Evolutionary conservation across 305 asterid species (phyloP).

Genomic region (Plantago coronopus): DNA sequence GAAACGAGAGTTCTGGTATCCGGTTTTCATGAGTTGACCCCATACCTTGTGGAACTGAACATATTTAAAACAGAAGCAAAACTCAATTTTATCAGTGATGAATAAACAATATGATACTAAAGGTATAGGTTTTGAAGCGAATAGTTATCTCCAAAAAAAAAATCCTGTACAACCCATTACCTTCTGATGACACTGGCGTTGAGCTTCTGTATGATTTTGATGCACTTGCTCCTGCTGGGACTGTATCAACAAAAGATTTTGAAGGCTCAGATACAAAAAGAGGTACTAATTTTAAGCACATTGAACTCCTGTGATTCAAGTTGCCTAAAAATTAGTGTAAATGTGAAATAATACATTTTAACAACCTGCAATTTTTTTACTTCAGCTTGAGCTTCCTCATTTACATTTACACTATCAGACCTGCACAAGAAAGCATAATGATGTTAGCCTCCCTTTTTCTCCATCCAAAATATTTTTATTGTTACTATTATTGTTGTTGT

Average conservation of each 20-base stretch:
- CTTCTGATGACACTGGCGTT: conserved; percentile 69
- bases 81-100: neutral
- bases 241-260: conserved; percentile 35
- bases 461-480: neutral
- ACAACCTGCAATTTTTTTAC: conserved; percentile 68
- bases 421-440: conserved; percentile 33
- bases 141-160: neutral
- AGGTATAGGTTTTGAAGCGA: neutral
- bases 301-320: neutral
- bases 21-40: conserved; percentile 99
- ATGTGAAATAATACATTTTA: conserved; percentile 5
- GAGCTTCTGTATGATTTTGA: conserved; percentile 63
- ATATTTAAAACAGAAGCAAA: conserved; percentile 15
- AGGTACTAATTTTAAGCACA: neutral
- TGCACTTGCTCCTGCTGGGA: conserved; percentile 59
- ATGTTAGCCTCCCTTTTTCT: conserved; percentile 11
- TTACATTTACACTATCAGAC: conserved; percentile 42
- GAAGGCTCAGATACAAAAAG: neutral
- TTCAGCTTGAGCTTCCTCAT: conserved; percentile 43
- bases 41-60: conserved; percentile 92
- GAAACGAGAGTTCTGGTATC: conserved; percentile 94
- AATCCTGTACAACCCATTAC: conserved; percentile 30
- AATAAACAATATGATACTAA: neutral
- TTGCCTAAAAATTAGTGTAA: neutral
- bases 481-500: neutral